phyloP scores from a whole-genome alignment of 2,329 filamentous ascomycete species.

The Kalaharituber pfeilii region DNA sequence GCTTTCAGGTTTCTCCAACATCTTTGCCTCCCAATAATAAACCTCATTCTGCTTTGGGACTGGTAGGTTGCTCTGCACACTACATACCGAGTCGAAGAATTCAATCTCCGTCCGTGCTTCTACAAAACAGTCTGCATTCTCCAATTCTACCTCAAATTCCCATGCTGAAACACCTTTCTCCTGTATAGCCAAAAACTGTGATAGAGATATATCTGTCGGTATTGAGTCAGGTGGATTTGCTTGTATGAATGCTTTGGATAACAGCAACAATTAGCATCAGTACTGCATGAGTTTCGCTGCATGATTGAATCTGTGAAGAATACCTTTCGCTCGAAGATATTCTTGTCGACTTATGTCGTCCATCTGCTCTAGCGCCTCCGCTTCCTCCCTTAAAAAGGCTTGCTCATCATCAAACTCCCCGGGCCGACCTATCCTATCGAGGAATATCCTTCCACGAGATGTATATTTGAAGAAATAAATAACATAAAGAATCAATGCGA shows the following conservation, averaged over 20 bases:
- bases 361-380: constrained; percentile 86
- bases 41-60: constrained; percentile 98
- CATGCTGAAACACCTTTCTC: constrained; percentile 99
- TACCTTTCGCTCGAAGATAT: constrained; percentile 90
- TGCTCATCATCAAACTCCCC: constrained; percentile 98
- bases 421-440: constrained; percentile 81
- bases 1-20: constrained; percentile 88
- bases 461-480: constrained; percentile 94
- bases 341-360: constrained; percentile 80
- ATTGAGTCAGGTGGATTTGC: constrained; percentile 88
- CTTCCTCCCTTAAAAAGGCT: constrained; percentile 82
- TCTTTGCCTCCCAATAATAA: constrained; percentile 98
- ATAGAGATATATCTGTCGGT: constrained; percentile 91
- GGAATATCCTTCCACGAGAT: constrained; percentile 66
- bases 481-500: constrained; percentile 59
- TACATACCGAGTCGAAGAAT: constrained; percentile 96
- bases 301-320: not conserved
- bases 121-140: constrained; percentile 98
- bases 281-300: constrained; percentile 2
- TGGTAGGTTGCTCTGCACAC: constrained; percentile 88
- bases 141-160: constrained; percentile 98
- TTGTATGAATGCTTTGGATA: constrained; percentile 80
- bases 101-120: constrained; percentile 93
- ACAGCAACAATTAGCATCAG: constrained; percentile 1
- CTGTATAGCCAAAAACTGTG: constrained; percentile 93